A percentile compares a stretch with the other conserved stretches of the same genome.
These are phyloP conservation scores for Haplosporangium gracile DNA, from an alignment of 192 early-diverging fungal genomes.

Conservation along the genomic window DNA sequence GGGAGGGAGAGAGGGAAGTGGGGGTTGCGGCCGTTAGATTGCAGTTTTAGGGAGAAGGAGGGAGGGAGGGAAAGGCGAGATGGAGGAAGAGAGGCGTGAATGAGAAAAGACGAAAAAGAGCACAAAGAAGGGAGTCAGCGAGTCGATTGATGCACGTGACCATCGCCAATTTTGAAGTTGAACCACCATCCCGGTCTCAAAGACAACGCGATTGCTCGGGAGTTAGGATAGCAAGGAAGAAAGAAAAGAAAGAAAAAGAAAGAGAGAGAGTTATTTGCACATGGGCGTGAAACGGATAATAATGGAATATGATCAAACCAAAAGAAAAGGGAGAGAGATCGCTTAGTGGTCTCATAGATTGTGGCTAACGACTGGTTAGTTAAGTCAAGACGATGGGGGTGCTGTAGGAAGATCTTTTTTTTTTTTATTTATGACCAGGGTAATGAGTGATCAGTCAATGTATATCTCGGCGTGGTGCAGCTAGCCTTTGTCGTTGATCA, in stretches of 20 bases:
- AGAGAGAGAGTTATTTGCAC: too few species aligned
- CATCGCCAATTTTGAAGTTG: not conserved
- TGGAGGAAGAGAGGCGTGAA: not conserved
- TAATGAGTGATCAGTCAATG: too few species aligned
- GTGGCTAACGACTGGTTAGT: too few species aligned
- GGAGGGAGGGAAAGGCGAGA: not conserved
- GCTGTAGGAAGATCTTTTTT: too few species aligned
- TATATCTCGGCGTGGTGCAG: too few species aligned
- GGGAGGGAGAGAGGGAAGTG: not conserved
- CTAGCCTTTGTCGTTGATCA: too few species aligned
- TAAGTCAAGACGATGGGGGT: too few species aligned
- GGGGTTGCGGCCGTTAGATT: conserved; percentile 3
- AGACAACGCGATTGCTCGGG: not conserved
- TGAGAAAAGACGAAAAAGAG: not conserved
- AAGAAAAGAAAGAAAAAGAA: not conserved
- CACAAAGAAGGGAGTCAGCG: not conserved
- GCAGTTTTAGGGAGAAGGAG: not conserved
- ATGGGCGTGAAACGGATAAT: too few species aligned
- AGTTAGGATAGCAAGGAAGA: not conserved
- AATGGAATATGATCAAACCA: too few species aligned
- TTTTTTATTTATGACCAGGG: too few species aligned
- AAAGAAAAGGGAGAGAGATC: too few species aligned
- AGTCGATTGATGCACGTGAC: not conserved
- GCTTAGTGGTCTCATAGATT: too few species aligned
- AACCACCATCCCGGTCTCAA: not conserved